phyloP scores from a whole-genome alignment of 352 stramenopile genomes.

The Phytophthora melonis region DNA sequence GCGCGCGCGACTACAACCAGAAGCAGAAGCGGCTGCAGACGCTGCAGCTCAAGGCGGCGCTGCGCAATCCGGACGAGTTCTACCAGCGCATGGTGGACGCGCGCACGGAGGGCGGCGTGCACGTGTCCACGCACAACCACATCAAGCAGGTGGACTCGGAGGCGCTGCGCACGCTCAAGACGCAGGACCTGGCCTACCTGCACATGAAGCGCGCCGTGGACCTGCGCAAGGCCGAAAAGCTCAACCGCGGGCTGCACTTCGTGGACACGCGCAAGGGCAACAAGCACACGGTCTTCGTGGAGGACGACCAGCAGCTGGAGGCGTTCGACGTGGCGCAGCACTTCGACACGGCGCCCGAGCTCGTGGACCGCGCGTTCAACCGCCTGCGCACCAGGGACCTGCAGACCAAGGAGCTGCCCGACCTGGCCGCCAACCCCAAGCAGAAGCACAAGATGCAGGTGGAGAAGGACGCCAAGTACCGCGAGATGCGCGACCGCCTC shows the following conservation, averaged over 20 bases:
- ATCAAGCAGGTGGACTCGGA: constrained; percentile 73
- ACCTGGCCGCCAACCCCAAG: constrained; percentile 45
- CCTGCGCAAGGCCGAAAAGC: constrained; percentile 81
- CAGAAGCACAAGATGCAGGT: constrained; percentile 67
- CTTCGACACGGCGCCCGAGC: constrained; percentile 91
- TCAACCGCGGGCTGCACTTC: constrained; percentile 81
- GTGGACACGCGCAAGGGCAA: constrained; percentile 81
- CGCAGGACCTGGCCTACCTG: constrained; percentile 96
- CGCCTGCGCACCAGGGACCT: constrained; percentile 72
- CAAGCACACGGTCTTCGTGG: constrained; percentile 96
- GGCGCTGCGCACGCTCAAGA: constrained; percentile 93
- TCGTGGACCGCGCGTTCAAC: constrained; percentile 79
- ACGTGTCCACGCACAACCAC: constrained; percentile 84
- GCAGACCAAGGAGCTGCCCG: constrained; percentile 48
- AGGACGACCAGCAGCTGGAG: constrained; percentile 76
- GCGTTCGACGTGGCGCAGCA: constrained; percentile 92
- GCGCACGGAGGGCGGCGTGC: constrained; percentile 79
- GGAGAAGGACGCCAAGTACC: constrained; percentile 71
- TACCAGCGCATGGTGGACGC: constrained; percentile 97
- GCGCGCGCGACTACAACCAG: constrained; percentile 95
- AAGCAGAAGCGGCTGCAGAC: constrained; percentile 93
- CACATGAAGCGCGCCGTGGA: constrained; percentile 89
- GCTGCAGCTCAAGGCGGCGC: constrained; percentile 93
- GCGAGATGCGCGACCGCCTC: constrained; percentile 75
- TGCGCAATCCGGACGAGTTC: constrained; percentile 99